Base-by-base conservation (phyloP, 179 eudicot species). In the Beta lomatogona region DNA sequence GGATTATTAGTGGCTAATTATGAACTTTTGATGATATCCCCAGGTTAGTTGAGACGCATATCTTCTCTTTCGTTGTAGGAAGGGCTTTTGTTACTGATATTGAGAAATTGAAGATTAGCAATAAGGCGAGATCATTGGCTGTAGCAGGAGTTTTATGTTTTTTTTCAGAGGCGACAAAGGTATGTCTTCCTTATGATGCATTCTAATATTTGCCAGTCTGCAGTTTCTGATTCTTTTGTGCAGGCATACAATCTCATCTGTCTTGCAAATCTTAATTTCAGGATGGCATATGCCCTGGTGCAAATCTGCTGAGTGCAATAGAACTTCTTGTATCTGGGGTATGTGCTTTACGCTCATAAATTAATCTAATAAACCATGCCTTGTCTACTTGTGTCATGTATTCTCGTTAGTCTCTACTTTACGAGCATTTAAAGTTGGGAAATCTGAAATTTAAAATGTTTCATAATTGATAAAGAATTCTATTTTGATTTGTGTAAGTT, bases 41-140 rank as follows among this genome's bases (percentile, higher is more conserved):
- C 98, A 97, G 99, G 95, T 89, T 97, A 86, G 98, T 95, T 84
- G 99, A 97, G 90, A 93, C 92, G 80, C 99, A 97, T 87, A 90
- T 97, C 83, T 97, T 97, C 91, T 95, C 97, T 77, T 97, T 97
- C 86, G 99, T 97, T 83, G 97, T 97, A 80, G 99, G 99, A 83
- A 90, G 99, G 88, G 98, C 99, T 84, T 95, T 97, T 86, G 99
- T 97, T 82, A 92, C 98, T 44, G 98, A 97, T 88, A 85, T 97
- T 84, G 98, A 95, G 83, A 97, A 95, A 90, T 88, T 97, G 85
- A 97, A 91, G 88, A 87, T 91, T 78, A 89, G 94, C 89, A 95
- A 88, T 85, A 90, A 90, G 88, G 83, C 95, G 64, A 91, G 98
- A 88, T 87, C 95, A 76, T 89, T 97, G 94, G 98, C 89, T 80